Conservation (phyloP, 2,329 filamentous ascomycete genomes). For the Trichoderma sp. region DNA sequence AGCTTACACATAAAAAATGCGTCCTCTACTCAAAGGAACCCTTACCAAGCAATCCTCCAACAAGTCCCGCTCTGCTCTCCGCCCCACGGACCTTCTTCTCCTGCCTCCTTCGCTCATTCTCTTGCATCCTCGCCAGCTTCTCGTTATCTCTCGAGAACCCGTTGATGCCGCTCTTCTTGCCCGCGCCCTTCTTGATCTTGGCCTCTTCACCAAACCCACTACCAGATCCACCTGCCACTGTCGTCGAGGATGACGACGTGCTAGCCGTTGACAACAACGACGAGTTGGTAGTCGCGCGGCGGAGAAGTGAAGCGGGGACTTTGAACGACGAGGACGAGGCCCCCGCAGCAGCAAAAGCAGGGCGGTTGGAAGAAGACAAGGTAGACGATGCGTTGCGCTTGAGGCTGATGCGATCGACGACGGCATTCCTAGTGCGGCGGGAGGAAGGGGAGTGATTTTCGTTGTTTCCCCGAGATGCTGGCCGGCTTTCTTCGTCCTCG, state of each 20-base stretch:
- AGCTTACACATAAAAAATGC: neutral
- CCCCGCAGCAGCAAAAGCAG: constrained; percentile 55
- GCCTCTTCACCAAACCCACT: constrained; percentile 46
- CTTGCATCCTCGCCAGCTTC: constrained; percentile 50
- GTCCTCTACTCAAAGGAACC: constrained; percentile 41
- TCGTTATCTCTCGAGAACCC: constrained; percentile 60
- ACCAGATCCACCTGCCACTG: constrained; percentile 33
- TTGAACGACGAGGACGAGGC: constrained; percentile 52
- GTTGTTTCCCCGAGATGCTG: constrained; percentile 41
- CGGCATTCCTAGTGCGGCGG: constrained; percentile 38
- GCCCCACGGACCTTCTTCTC: constrained; percentile 57
- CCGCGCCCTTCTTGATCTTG: constrained; percentile 59
- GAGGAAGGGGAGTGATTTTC: constrained; percentile 46
- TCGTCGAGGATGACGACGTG: constrained; percentile 28
- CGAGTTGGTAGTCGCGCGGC: constrained; percentile 69
- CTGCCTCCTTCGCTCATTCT: constrained; percentile 57
- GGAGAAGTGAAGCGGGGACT: constrained; percentile 68
- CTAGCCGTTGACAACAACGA: constrained; percentile 40
- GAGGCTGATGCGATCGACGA: constrained; percentile 73
- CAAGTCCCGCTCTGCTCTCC: constrained; percentile 53
- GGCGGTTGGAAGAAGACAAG: constrained; percentile 36
- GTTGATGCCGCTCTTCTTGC: constrained; percentile 59
- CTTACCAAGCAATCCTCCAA: constrained; percentile 57
- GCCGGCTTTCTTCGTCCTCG: constrained; percentile 40
- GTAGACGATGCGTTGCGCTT: constrained; percentile 53